Conservation (phyloP, 306 rosid genomes). For the Malus fusca region DNA sequence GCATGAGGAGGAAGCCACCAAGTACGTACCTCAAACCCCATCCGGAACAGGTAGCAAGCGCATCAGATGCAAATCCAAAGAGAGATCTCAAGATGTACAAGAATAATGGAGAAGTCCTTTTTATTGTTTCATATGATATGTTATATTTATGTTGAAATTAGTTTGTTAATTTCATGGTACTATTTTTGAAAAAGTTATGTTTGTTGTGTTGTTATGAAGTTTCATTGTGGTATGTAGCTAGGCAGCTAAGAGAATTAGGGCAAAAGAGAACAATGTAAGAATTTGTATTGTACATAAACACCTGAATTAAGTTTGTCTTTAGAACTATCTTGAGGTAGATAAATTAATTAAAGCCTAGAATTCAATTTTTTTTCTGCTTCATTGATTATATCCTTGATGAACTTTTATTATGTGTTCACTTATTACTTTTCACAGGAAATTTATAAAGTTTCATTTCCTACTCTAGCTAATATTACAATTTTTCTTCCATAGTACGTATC, state of each 20-base stretch:
- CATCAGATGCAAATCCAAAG: neutral
- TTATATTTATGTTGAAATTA: neutral
- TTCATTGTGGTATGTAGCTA: neutral
- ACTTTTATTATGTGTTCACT: too few relatives aligned
- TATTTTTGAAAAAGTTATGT: neutral
- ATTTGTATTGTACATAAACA: neutral
- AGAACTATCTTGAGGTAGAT: neutral
- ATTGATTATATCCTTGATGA: too few relatives aligned
- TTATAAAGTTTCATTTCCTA: too few relatives aligned
- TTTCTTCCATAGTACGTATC: too few relatives aligned
- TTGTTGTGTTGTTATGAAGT: neutral
- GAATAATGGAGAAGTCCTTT: too few relatives aligned
- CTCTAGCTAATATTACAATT: too few relatives aligned
- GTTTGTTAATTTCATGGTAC: neutral
- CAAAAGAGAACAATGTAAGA: neutral
- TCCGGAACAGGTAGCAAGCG: constrained; percentile 18
- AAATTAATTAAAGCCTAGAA: too few relatives aligned
- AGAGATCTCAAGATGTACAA: neutral
- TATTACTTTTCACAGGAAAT: too few relatives aligned
- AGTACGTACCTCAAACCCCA: constrained; percentile 25
- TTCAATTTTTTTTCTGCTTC: too few relatives aligned
- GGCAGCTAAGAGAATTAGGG: neutral
- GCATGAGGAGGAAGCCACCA: constrained; percentile 18
- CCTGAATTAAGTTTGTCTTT: neutral
- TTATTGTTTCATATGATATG: neutral